Percentiles rank a stretch among this genome's conserved stretches.
phyloP scores from a whole-genome alignment of 257 asterid genomes.

The Fraxinus cuspidata region DNA sequence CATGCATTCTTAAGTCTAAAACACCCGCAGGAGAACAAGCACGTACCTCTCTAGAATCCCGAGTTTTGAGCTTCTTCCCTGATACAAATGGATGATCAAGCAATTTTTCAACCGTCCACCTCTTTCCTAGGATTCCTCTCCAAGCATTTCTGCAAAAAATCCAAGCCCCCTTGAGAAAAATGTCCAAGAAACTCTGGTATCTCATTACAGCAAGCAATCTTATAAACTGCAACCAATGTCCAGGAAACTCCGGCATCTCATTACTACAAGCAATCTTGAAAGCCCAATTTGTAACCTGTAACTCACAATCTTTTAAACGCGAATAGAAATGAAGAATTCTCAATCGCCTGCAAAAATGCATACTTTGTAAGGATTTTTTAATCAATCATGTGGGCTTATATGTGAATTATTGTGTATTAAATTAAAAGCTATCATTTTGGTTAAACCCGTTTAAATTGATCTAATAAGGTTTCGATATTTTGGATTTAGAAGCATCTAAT shows the following conservation, averaged over 20 bases:
- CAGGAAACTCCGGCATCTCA: slow-evolving; percentile 44
- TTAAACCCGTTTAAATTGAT: too few species aligned
- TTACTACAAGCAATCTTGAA: slow-evolving; percentile 41
- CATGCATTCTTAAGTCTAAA: slow-evolving; percentile 29
- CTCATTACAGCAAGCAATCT: slow-evolving; percentile 41
- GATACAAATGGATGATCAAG: slow-evolving; percentile 49
- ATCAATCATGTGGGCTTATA: too few species aligned
- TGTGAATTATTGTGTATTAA: too few species aligned
- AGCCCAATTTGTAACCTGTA: not conserved
- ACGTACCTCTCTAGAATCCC: not conserved
- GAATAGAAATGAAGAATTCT: slow-evolving; percentile 12
- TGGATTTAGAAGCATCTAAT: too few species aligned
- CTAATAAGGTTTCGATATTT: too few species aligned
- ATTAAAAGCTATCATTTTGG: too few species aligned
- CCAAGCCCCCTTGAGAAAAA: slow-evolving; percentile 46
- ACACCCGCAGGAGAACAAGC: slow-evolving; percentile 51
- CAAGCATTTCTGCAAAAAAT: slow-evolving; percentile 53
- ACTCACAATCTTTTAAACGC: slow-evolving; percentile 17
- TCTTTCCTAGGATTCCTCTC: slow-evolving; percentile 42
- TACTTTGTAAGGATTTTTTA: not conserved
- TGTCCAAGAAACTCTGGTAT: slow-evolving; percentile 43
- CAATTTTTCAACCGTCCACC: slow-evolving; percentile 46
- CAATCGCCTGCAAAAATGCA: slow-evolving; percentile 5
- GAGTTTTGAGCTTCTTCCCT: not conserved
- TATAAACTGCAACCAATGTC: slow-evolving; percentile 35